phyloP scores from a whole-genome alignment of 768 basidiomycete genomes.

The Strobilomyces echinocephalus region DNA sequence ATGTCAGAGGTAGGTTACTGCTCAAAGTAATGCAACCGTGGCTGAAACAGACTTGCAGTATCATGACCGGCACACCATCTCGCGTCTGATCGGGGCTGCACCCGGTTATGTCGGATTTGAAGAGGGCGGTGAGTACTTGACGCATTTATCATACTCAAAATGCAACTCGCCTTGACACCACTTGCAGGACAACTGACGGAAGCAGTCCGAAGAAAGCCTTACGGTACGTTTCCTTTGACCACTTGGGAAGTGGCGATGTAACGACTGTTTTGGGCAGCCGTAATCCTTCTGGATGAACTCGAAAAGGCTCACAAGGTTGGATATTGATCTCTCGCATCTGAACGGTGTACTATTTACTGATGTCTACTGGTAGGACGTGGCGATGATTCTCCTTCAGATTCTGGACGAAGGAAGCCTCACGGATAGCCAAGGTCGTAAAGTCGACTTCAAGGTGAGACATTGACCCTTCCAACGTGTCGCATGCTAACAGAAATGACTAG shows the following conservation, averaged over 20 bases:
- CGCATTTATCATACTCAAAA: not conserved
- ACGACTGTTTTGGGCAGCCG: slow-evolving; percentile 33
- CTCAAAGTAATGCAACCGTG: not conserved
- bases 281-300: slow-evolving; percentile 62
- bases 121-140: slow-evolving; percentile 52
- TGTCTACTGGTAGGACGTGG: slow-evolving; percentile 55
- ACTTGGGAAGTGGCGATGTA: not conserved
- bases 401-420: slow-evolving; percentile 87
- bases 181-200: slow-evolving; percentile 54
- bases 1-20: slow-evolving; percentile 73
- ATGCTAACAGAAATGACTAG: slow-evolving; percentile 26
- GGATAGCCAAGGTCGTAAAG: slow-evolving; percentile 87
- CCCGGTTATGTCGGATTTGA: slow-evolving; percentile 86
- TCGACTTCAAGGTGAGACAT: slow-evolving; percentile 71
- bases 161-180: not conserved
- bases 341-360: not conserved
- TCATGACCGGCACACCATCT: slow-evolving; percentile 88
- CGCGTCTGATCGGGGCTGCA: slow-evolving; percentile 85
- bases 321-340: not conserved
- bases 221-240: slow-evolving; percentile 32
- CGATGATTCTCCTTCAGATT: slow-evolving; percentile 87
- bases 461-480: not conserved
- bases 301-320: slow-evolving; percentile 72
- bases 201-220: slow-evolving; percentile 58
- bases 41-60: slow-evolving; percentile 44